A percentile compares a stretch with the other conserved stretches of the same genome.
These are phyloP conservation scores for Caryopteris hybrid DNA, from an alignment of 305 asterid genomes.

Conservation along the genomic window DNA sequence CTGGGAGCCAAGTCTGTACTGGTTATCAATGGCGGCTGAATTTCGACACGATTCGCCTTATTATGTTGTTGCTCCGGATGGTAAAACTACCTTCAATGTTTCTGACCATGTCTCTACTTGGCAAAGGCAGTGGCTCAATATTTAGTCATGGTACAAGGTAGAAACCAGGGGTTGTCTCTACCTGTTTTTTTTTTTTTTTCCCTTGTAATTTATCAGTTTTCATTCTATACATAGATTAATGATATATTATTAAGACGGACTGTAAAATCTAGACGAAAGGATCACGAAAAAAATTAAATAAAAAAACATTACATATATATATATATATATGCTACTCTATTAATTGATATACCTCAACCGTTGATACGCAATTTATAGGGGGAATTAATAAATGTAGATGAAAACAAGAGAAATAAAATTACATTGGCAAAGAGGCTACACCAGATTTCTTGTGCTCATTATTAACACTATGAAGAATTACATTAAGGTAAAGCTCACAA, in stretches of 20 bases:
- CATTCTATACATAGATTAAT: too few species aligned
- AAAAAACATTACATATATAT: too few species aligned
- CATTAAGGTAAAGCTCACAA: slow-evolving; percentile 29
- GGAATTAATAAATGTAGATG: too few species aligned
- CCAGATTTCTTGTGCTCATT: neutral
- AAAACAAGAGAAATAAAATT: neutral
- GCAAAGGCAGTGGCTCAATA: slow-evolving; percentile 31
- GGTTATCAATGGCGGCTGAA: slow-evolving; percentile 39
- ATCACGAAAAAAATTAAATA: too few species aligned
- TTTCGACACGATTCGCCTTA: slow-evolving; percentile 36
- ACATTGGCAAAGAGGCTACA: slow-evolving; percentile 4
- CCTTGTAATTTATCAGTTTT: too few species aligned
- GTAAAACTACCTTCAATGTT: slow-evolving; percentile 28
- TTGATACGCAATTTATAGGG: too few species aligned
- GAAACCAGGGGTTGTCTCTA: neutral
- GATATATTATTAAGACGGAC: too few species aligned
- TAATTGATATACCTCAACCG: too few species aligned
- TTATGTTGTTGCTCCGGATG: slow-evolving; percentile 27
- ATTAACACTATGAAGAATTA: slow-evolving; percentile 18
- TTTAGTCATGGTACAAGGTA: slow-evolving; percentile 15
- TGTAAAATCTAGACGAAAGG: too few species aligned
- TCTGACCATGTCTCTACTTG: slow-evolving; percentile 17
- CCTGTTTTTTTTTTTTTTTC: too few species aligned
- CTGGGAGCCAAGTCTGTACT: slow-evolving; percentile 48
- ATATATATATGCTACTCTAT: too few species aligned